Base-by-base conservation (phyloP, 345 rosid species). In the Rhizophora mangle region DNA sequence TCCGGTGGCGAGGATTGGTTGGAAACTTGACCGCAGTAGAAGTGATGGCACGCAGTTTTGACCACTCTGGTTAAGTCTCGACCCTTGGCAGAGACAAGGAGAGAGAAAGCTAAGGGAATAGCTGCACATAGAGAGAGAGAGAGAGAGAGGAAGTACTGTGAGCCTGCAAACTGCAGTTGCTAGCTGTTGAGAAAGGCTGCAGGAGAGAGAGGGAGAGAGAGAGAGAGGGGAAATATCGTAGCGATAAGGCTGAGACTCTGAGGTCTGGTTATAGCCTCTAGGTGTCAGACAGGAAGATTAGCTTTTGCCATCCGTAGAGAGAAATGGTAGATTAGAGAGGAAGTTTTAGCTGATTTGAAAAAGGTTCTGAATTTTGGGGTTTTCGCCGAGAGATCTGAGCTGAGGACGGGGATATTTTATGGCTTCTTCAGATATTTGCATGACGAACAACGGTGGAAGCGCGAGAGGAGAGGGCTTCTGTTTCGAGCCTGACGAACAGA, bases 1-100 rank as follows among this genome's bases (percentile, higher is more conserved):
- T 78, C 79, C 90, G 82, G 89, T 36, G 55, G 62, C 37, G n/a
- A 69, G 22, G 39, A 69, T 30, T 70, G 90, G 89, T 87, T 86
- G 85, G 82, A 84, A 83, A 80, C 16, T 88, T 86, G 85, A 90
- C 96, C 83, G 85, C 82, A 79, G 93, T 86, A 86, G 86, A 84
- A 86, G 86, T 89, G 77, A 86, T 87, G 73, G 90, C 67, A 53
- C 68, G 0, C 21, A 73, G 79, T 82, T 79, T 86, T 85, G 91
- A 87, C 88, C 81, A 78, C 83, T 76, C 74, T 82, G 92, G 88
- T 87, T 84, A 81, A 87, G 83, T 74, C 37, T 62, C 69, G 37
- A 49, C 68, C 43, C 31, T 60, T 31, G 31, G 56, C 72, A 56
- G 65, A 43, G 2, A n/a, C 31, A 22, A 3, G 6, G 7, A 56